Evolutionary conservation across 2,329 filamentous ascomycete genomes (phyloP).

Genomic region (Thermomyces lanuginosus): DNA sequence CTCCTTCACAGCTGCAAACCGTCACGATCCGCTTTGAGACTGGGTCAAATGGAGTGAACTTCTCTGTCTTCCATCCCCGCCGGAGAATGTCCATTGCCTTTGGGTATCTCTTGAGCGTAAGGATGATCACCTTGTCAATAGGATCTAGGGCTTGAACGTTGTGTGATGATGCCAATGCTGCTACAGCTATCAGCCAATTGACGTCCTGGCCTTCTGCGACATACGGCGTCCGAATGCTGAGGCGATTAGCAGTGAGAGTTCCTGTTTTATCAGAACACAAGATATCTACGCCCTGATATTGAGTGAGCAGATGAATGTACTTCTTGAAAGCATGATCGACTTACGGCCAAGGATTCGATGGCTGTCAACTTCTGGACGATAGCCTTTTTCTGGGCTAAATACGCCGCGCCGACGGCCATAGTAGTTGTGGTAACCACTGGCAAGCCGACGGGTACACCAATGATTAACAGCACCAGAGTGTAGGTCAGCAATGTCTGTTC

Average conservation of each 20-base stretch:
- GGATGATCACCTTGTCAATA: conserved; percentile 63
- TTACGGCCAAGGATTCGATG: conserved; percentile 54
- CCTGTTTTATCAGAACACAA: conserved; percentile 72
- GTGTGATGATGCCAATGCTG: conserved; percentile 59
- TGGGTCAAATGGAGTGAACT: conserved; percentile 55
- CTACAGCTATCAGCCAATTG: conserved; percentile 73
- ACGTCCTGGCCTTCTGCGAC: conserved; percentile 61
- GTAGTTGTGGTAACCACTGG: conserved; percentile 66
- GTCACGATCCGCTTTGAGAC: conserved; percentile 67
- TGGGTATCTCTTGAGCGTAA: conserved; percentile 58
- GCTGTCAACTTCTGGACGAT: conserved; percentile 68
- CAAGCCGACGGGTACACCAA: conserved; percentile 67
- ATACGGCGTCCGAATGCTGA: conserved; percentile 61
- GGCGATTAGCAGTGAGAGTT: conserved; percentile 46
- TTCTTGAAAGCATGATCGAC: conserved; percentile 8
- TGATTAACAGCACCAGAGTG: conserved; percentile 53
- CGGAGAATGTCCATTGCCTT: conserved; percentile 59
- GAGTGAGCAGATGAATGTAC: conserved; percentile 1
- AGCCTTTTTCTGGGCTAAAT: conserved; percentile 60
- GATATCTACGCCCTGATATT: conserved; percentile 46
- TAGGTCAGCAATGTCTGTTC: conserved; percentile 53
- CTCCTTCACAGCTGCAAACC: conserved; percentile 49
- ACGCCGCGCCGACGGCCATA: conserved; percentile 60
- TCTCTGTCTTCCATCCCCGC: conserved; percentile 58
- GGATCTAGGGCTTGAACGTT: conserved; percentile 63